Evolutionary conservation across 1,284 basidiomycete species (phyloP).

Genomic region (Malassezia obtusa): DNA sequence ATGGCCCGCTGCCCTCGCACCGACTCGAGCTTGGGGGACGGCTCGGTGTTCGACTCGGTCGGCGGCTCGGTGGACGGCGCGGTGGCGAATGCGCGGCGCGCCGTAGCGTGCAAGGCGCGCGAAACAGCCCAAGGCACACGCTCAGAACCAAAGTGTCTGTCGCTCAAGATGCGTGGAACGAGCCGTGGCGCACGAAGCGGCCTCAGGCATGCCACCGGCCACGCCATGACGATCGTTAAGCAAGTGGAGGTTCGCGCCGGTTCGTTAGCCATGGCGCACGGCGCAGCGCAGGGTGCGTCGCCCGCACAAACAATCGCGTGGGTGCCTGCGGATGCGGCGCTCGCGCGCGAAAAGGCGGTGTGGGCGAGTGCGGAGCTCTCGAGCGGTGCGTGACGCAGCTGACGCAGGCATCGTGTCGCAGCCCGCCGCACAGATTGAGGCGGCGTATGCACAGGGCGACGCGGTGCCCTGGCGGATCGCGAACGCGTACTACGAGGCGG

Average conservation of each 20-base stretch:
- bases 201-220: background rate
- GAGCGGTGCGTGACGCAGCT: background rate
- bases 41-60: background rate
- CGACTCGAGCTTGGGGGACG: background rate
- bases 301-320: background rate
- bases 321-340: background rate
- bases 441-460: background rate
- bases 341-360: background rate
- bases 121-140: too few relatives aligned
- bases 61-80: background rate
- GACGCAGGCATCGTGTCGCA: background rate
- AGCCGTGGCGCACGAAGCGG: background rate
- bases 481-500: slow-evolving; percentile 11
- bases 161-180: background rate
- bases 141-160: too few relatives aligned
- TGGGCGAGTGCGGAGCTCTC: background rate
- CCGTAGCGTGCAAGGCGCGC: too few relatives aligned
- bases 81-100: background rate
- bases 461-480: slow-evolving; percentile 3
- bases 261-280: too few relatives aligned
- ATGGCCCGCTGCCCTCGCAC: too few relatives aligned
- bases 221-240: background rate
- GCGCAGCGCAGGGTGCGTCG: too few relatives aligned
- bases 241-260: background rate
- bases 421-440: background rate